Base-by-base conservation (phyloP, 78 protist genomes). In the Ministeria vibrans region DNA sequence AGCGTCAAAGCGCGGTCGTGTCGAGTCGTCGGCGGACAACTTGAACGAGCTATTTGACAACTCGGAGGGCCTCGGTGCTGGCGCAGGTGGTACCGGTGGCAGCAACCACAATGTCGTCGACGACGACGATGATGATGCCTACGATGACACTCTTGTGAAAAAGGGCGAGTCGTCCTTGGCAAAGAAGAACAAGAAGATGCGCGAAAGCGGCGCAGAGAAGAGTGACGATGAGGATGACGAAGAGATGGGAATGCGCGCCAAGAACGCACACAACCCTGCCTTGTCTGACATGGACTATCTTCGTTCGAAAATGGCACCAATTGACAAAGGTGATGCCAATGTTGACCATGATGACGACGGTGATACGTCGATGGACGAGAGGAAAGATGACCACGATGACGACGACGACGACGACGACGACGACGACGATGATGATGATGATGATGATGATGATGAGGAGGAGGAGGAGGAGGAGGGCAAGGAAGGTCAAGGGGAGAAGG, bases 401-500 rank as follows among this genome's bases (percentile, higher is more conserved):
- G 73, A 43, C 32, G 44, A 3, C 9, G 43, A 43, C 42, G 63
- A 45, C 22, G 73, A 62, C 22, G 63, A 62, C 38, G 38, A n/a
- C 55, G 77, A 36, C 36, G 66, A 30, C 27, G 79, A 1, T 23
- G 79, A 49, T n/a, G 76, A 36, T 9, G 79, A 55, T 44, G 45
- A 71, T 0, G 45, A 6, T 28, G 42, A 0, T 15, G 45, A 15
- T 22, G 71, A 62, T 25, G 55, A 38, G 15, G 81, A 64, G 64
- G 64, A 62, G 28, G 84, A 59, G 1, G 71, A 53, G n/a, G 85
- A 39, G 1, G 59, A n/a, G 30, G 83, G 43, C 20, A 78, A 51
- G 23, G 81, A 42, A 2, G 63, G 23, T 9, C 20, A 38, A 5
- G 77, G 1, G 3, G 78, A 53, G 63, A 45, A 9, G 6, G 78